Evolutionary conservation across 495 filamentous ascomycete species (phyloP), one percentile per base, ranked within the genome.

Genomic region (Corynascus novoguineensis): DNA sequence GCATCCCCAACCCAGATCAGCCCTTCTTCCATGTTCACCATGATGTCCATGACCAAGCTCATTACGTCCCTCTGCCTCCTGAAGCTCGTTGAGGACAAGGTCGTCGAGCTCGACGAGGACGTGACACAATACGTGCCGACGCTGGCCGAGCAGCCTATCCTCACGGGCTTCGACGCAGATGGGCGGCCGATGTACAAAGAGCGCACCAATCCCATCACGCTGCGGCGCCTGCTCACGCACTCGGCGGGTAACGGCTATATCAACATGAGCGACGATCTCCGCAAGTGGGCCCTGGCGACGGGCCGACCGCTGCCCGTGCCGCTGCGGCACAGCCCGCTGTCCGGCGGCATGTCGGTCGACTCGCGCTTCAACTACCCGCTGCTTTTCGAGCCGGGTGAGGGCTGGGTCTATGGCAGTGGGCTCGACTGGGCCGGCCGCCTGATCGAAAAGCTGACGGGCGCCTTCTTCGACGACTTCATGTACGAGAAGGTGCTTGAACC

Each of bases 31-130:
- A 31, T 57, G 22, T 19, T 60, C 34, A 28, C 53, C 48, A 34
- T 76, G 3, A 60, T 64, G 12, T 73, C 71, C 27, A 64, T 66
- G 58, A 67, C 68, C n/a, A 75, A 75, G 24, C 64, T 76, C 38
- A 58, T 68, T n/a, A 75, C 72, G 9, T 41, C 67, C 10, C 41
- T 73, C 58, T 59, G 63, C 15, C 47, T 63, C 9, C 61, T 74
- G 17, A 71, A 71, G 32, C 66, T 73, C 21, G 63, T 76, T 40
- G 66, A 76, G 3, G 45, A 52, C 8, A 66, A 64, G 37, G 40
- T 48, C 15, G 32, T 59, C 15, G 34, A 46, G 19, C 40, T 58
- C 55, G 47, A 58, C 37, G 51, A 51, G 29, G 50, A 56, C 46
- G 24, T 64, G n/a, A 46, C 57, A 2, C 12, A 8, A 9, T 68